A percentile compares a stretch with the other conserved stretches of the same genome.
Evolutionary conservation across 306 rosid genomes (phyloP).

Genomic region (Calophaca sinica): DNA sequence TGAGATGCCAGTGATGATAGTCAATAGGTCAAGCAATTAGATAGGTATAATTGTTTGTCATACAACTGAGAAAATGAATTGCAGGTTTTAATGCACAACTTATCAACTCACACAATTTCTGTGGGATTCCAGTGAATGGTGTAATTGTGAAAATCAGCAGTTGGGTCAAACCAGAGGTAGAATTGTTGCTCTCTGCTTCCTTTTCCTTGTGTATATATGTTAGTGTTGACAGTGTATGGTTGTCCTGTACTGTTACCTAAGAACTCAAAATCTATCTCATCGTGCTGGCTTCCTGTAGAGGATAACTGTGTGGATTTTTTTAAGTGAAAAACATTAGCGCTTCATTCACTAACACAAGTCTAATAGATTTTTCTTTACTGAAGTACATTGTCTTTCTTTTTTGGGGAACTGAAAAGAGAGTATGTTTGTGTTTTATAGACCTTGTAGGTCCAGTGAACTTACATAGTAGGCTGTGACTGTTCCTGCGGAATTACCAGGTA

Average conservation of each 20-base stretch:
- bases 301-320: constrained; percentile 61
- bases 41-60: background rate
- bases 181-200: constrained; percentile 75
- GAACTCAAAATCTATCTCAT: constrained; percentile 89
- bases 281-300: constrained; percentile 66
- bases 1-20: constrained; percentile 41
- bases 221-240: constrained; percentile 77
- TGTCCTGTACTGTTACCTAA: constrained; percentile 75
- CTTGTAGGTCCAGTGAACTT: constrained; percentile 45
- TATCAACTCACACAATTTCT: constrained; percentile 64
- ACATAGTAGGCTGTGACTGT: constrained; percentile 80
- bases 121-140: constrained; percentile 82
- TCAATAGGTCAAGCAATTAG: constrained; percentile 4
- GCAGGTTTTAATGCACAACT: background rate
- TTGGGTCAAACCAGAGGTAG: constrained; percentile 82
- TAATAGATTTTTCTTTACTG: constrained; percentile 24
- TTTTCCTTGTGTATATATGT: constrained; percentile 63
- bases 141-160: constrained; percentile 78
- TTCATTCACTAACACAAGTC: background rate
- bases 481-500: constrained; percentile 80
- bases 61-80: constrained; percentile 3
- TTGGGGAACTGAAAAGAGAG: background rate
- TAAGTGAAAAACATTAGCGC: constrained; percentile 38
- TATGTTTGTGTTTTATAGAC: background rate
- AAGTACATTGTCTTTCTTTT: background rate